Percentiles rank a stretch among this genome's conserved stretches.
phyloP scores from a whole-genome alignment of 768 basidiomycete genomes.

The Clavaria fumosa region DNA sequence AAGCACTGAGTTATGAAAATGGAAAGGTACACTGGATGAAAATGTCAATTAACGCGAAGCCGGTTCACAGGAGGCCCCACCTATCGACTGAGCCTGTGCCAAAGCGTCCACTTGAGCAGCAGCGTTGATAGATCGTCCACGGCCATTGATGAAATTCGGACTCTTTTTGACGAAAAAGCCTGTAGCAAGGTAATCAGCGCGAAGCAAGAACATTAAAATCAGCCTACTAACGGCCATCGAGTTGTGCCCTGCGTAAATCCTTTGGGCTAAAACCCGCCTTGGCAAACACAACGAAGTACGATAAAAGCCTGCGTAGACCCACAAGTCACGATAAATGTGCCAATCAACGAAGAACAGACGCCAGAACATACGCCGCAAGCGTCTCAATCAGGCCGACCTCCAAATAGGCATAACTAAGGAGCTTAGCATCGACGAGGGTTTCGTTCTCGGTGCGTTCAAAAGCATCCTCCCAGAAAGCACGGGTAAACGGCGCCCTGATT shows the following conservation, averaged over 20 bases:
- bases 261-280: slow-evolving; percentile 44
- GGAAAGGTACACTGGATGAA: slow-evolving; percentile 35
- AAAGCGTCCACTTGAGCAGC: slow-evolving; percentile 40
- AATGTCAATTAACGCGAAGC: neutral
- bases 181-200: slow-evolving; percentile 10
- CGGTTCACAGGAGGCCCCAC: slow-evolving; percentile 14
- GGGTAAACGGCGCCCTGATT: slow-evolving; percentile 40
- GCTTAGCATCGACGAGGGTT: slow-evolving; percentile 41
- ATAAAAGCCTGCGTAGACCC: slow-evolving; percentile 27
- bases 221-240: slow-evolving; percentile 19
- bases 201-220: neutral
- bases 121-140: slow-evolving; percentile 31
- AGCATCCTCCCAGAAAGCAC: slow-evolving; percentile 41
- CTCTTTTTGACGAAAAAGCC: slow-evolving; percentile 34
- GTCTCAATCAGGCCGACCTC: slow-evolving; percentile 51
- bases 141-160: slow-evolving; percentile 39
- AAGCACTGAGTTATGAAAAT: slow-evolving; percentile 57
- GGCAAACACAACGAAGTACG: slow-evolving; percentile 53
- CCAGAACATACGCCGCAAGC: slow-evolving; percentile 30
- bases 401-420: slow-evolving; percentile 52
- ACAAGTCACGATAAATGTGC: neutral
- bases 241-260: slow-evolving; percentile 39
- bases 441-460: slow-evolving; percentile 40
- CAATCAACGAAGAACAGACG: neutral
- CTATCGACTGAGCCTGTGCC: slow-evolving; percentile 46